These are phyloP conservation scores for Aquilaria agallochum DNA, from an alignment of 441 rosid genomes.

Conservation along the genomic window DNA sequence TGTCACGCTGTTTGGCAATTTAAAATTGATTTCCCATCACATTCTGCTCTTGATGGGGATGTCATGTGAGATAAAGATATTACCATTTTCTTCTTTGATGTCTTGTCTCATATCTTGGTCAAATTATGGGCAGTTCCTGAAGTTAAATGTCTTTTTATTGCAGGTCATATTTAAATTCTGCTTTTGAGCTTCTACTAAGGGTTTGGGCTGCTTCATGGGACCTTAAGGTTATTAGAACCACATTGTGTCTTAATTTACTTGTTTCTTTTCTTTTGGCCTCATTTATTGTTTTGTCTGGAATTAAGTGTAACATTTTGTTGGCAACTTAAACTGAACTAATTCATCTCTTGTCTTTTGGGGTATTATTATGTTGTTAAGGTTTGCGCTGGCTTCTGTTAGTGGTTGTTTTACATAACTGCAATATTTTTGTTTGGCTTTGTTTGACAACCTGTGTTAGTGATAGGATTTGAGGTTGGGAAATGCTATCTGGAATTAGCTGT, in stretches of 20 bases:
- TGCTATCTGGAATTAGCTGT: too few relatives aligned
- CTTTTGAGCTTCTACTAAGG: conserved; percentile 90
- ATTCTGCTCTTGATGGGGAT: conserved; percentile 71
- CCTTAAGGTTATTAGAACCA: conserved; percentile 55
- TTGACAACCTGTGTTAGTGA: too few relatives aligned
- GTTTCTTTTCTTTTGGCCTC: conserved; percentile 1
- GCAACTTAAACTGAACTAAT: too few relatives aligned
- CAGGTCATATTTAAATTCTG: conserved; percentile 96
- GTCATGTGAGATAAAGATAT: conserved; percentile 71
- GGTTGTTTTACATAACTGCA: too few relatives aligned
- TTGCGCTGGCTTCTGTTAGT: too few relatives aligned
- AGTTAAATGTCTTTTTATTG: conserved; percentile 22
- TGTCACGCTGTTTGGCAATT: conserved; percentile 89
- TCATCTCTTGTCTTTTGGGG: too few relatives aligned
- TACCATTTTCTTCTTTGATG: conserved; percentile 18
- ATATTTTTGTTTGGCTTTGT: too few relatives aligned
- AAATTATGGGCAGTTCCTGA: conserved; percentile 6
- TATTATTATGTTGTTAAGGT: too few relatives aligned
- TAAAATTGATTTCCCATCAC: conserved; percentile 56
- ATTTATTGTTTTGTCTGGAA: conserved; percentile 14
- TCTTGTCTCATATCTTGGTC: conserved; percentile 9
- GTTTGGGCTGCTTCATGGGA: conserved; percentile 97
- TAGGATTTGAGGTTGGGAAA: too few relatives aligned
- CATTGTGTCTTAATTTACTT: background rate
- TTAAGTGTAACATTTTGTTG: background rate